Conservation (phyloP, 177 flowering plant species). For the Telopea speciosissima region DNA sequence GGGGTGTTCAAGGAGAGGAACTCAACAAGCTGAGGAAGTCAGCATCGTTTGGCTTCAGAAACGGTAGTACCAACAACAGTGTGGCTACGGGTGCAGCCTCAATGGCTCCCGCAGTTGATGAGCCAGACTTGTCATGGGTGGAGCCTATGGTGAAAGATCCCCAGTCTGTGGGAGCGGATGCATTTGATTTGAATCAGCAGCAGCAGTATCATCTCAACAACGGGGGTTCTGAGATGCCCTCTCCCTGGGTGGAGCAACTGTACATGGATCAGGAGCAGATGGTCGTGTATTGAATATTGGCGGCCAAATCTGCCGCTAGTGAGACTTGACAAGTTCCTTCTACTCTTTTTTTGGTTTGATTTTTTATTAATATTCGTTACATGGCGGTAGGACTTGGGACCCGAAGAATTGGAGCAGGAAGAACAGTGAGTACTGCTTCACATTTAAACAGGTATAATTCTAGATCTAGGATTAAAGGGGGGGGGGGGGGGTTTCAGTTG, state of each 20-base stretch:
- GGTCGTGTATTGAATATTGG: slow-evolving; percentile 46
- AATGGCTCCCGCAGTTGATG: slow-evolving; percentile 27
- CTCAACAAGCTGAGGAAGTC: slow-evolving; percentile 76
- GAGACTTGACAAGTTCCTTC: neutral
- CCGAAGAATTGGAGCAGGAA: neutral
- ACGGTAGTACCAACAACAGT: slow-evolving; percentile 12
- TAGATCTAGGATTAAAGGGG: neutral
- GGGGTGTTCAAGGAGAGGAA: slow-evolving; percentile 88
- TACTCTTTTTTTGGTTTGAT: neutral
- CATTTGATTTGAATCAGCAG: slow-evolving; percentile 17
- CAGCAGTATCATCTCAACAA: slow-evolving; percentile 26
- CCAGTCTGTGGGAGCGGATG: slow-evolving; percentile 24
- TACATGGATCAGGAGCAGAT: slow-evolving; percentile 88
- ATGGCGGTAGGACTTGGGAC: neutral
- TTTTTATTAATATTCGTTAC: neutral
- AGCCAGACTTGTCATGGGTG: slow-evolving; percentile 92
- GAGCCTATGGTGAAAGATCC: slow-evolving; percentile 77
- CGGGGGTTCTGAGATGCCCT: slow-evolving; percentile 31
- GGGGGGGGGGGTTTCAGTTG: no score
- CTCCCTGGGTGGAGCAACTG: slow-evolving; percentile 71
- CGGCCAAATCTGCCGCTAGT: neutral
- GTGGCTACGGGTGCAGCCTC: neutral
- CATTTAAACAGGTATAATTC: no score
- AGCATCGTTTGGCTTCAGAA: slow-evolving; percentile 68
- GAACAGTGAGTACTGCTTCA: neutral